Base-by-base conservation (phyloP, 2,329 filamentous ascomycete genomes). In the Penicillium sp. region DNA sequence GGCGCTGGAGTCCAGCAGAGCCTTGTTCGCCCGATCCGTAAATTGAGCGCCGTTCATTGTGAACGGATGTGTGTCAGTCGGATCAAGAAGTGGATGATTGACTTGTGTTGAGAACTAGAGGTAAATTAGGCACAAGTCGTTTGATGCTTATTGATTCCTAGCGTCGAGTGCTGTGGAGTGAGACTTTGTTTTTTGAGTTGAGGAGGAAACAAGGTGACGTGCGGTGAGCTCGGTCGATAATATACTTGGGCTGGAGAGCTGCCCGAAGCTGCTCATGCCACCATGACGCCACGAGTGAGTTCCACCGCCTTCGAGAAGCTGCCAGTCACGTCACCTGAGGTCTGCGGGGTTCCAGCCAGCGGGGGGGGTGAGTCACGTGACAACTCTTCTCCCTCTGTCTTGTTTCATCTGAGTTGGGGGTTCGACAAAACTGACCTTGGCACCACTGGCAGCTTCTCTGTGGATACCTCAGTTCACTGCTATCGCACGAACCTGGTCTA, bases 11-110 rank as follows among this genome's bases (percentile, higher is more conserved):
- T 96, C 89, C 63, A 87, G 82, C 66, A 98, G 79, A 63, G 91
- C 87, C 75, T 91, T 88, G 67, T 90, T 87, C 57, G 88, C 93
- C 73, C 87, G 79, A 73, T 97, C 91, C 57, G 93, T 98, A 68
- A 96, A 96, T 67, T 94, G 66, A 46, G 85, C 61, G 49, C 62
- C 64, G 61, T 65, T 69, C 69, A 72, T 72, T 39, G 45, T 66
- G 60, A 56, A 58, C 53, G 51, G 52, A 25, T 35, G 18, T 32
- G 4, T 44, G 36, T 44, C 18, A 47, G 13, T 43, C 11, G 8
- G 34, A 39, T 39, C 18, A 18, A 18, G 18, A 18, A 18, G 18
- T 18, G 18, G 25, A 38, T 27, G 9, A 52, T 43, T 54, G 37
- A 18, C 18, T 18, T 18, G 3, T 18, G 18, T 18, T 18, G 18